Evolutionary conservation across 176 grass and related monocot species (phyloP).

Genomic region (Thalia dealbata): DNA sequence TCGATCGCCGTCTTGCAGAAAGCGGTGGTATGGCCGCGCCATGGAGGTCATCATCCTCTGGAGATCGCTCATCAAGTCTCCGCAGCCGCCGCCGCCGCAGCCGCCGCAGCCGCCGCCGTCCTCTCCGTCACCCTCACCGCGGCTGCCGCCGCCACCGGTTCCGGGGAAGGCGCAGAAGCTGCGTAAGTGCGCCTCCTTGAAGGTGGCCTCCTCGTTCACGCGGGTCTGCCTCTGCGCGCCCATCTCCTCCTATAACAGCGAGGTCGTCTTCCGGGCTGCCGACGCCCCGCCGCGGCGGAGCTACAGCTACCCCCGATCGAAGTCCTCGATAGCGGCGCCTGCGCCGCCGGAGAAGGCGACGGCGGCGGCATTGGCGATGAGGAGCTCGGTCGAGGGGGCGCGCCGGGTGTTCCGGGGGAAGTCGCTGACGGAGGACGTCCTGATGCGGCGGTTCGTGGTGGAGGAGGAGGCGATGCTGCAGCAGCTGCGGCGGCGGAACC

Average conservation of each 20-base stretch:
- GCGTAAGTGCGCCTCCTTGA: conserved; percentile 86
- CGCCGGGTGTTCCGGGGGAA: conserved; percentile 91
- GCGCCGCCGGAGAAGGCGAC: neutral
- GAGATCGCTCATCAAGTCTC: conserved; percentile 37
- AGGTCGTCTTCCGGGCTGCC: conserved; percentile 42
- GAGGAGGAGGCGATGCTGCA: conserved; percentile 81
- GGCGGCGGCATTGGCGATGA: neutral
- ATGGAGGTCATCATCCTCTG: conserved; percentile 55
- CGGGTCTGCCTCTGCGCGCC: conserved; percentile 88
- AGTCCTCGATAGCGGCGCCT: conserved; percentile 6
- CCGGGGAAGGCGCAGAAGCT: conserved; percentile 19
- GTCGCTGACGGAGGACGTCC: conserved; percentile 74
- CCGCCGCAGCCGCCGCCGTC: neutral
- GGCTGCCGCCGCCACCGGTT: neutral
- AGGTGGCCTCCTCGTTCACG: conserved; percentile 88
- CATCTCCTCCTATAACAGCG: conserved; percentile 80
- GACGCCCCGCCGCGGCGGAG: conserved; percentile 71
- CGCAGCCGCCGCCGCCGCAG: neutral
- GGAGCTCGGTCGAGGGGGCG: conserved; percentile 18
- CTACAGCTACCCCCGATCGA: conserved; percentile 78
- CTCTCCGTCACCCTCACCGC: too few species aligned
- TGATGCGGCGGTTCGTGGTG: conserved; percentile 88
- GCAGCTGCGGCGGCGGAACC: conserved; percentile 52
- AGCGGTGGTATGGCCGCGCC: conserved; percentile 63
- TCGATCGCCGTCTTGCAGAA: conserved; percentile 25